A percentile compares a stretch with the other conserved stretches of the same genome.
These are phyloP conservation scores for Chytridium lagenaria DNA, from an alignment of 371 early-diverging fungal species.

Conservation along the genomic window DNA sequence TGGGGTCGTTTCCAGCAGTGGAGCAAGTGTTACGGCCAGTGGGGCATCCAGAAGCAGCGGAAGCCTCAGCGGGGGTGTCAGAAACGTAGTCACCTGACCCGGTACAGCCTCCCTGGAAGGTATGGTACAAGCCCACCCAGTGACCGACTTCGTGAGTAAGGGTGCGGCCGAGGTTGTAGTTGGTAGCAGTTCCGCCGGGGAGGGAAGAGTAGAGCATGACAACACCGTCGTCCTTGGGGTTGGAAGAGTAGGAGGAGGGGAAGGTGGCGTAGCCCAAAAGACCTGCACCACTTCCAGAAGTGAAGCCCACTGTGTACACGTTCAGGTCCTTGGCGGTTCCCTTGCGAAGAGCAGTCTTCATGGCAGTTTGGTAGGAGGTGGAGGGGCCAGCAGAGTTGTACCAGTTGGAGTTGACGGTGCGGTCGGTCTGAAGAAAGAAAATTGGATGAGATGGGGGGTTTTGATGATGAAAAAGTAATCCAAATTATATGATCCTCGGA, in stretches of 20 bases:
- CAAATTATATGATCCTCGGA: neutral
- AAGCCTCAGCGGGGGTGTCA: conserved; percentile 33
- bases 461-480: no score
- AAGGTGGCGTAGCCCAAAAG: conserved; percentile 28
- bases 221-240: conserved; percentile 30
- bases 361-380: conserved; percentile 11
- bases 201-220: conserved; percentile 26
- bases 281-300: conserved; percentile 17
- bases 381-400: conserved; percentile 13
- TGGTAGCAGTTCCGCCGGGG: conserved; percentile 15
- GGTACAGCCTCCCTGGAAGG: conserved; percentile 32
- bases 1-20: conserved; percentile 14
- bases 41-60: conserved; percentile 28
- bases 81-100: conserved; percentile 30
- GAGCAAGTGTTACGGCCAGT: conserved; percentile 26
- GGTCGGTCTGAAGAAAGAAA: conserved; percentile 6
- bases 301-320: conserved; percentile 28
- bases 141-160: conserved; percentile 37
- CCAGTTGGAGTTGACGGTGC: conserved; percentile 15
- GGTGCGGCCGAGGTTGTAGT: conserved; percentile 33
- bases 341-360: conserved; percentile 22
- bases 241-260: conserved; percentile 22
- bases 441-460: neutral
- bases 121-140: conserved; percentile 36
- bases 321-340: conserved; percentile 15